These are phyloP conservation scores for Sordaria brevicollis DNA, from an alignment of 495 filamentous ascomycete species.

Conservation along the genomic window DNA sequence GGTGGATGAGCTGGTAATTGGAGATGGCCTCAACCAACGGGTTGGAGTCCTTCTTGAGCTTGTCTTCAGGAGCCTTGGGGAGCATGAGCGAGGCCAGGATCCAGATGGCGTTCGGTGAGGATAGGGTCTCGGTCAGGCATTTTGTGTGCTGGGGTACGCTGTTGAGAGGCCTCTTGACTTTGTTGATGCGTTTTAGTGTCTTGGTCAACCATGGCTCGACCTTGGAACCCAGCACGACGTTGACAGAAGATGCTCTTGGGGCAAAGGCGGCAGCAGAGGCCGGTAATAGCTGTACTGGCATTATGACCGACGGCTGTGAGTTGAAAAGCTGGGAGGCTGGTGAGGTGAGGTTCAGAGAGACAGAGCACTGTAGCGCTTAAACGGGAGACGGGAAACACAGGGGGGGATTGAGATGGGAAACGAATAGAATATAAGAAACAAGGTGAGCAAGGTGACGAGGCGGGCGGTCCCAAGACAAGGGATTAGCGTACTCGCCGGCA, in stretches of 20 bases:
- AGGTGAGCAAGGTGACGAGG: constrained; percentile 38
- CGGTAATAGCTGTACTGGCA: constrained; percentile 87
- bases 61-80: constrained; percentile 78
- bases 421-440: constrained; percentile 43
- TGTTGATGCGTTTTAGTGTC: constrained; percentile 94
- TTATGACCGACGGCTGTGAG: constrained; percentile 36
- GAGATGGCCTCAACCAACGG: constrained; percentile 83
- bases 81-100: constrained; percentile 90
- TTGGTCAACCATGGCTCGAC: constrained; percentile 97
- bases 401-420: constrained; percentile 30
- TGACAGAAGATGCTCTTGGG: constrained; percentile 80
- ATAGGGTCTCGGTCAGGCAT: constrained; percentile 94
- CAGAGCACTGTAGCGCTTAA: constrained; percentile 41
- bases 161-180: constrained; percentile 95
- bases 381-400: constrained; percentile 24
- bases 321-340: constrained; percentile 11
- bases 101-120: constrained; percentile 88
- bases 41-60: constrained; percentile 76
- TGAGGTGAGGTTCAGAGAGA: constrained; percentile 21
- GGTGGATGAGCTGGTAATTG: constrained; percentile 89
- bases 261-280: constrained; percentile 96
- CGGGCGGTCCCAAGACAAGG: constrained; percentile 47
- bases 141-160: constrained; percentile 92
- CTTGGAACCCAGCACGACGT: constrained; percentile 85
- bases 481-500: constrained; percentile 48